Evolutionary conservation across 805 yeast species (phyloP).

Genomic region (Suhomyces emberorum): DNA sequence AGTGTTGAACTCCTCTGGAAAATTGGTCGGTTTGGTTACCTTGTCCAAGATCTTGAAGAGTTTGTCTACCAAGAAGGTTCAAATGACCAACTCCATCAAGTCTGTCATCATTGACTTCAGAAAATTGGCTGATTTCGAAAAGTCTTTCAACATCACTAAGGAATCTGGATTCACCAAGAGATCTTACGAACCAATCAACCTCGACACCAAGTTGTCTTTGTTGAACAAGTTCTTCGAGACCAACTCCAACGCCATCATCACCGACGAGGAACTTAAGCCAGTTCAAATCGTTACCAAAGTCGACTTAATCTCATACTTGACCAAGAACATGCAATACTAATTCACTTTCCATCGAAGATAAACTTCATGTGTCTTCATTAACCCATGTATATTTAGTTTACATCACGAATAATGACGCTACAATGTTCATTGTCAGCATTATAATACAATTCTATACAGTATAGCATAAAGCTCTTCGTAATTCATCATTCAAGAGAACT

Average conservation of each 20-base stretch:
- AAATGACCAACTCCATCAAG: conserved; percentile 52
- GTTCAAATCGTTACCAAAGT: conserved; percentile 85
- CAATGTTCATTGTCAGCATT: not conserved
- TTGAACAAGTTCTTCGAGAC: conserved; percentile 79
- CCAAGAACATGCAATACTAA: conserved; percentile 28
- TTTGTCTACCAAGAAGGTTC: conserved; percentile 58
- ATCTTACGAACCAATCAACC: conserved; percentile 62
- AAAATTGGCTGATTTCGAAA: conserved; percentile 62
- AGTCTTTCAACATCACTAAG: conserved; percentile 60
- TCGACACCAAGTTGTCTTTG: conserved; percentile 61
- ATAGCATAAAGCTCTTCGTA: too few species aligned
- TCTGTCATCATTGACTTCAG: conserved; percentile 72
- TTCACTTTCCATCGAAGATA: too few species aligned
- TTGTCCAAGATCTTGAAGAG: conserved; percentile 67
- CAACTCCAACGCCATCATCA: conserved; percentile 79
- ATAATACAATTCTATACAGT: conserved; percentile 4
- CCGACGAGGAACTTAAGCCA: conserved; percentile 67
- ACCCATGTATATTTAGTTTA: too few species aligned
- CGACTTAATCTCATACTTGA: conserved; percentile 61
- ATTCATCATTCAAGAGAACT: conserved; percentile 58
- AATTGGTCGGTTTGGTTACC: conserved; percentile 73
- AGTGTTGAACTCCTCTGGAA: conserved; percentile 57
- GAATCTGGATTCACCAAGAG: conserved; percentile 56
- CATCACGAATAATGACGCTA: not conserved
- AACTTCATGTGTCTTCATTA: too few species aligned